These are phyloP conservation scores for Fusarium humuli DNA, from an alignment of 2,329 filamentous ascomycete genomes.

Conservation along the genomic window DNA sequence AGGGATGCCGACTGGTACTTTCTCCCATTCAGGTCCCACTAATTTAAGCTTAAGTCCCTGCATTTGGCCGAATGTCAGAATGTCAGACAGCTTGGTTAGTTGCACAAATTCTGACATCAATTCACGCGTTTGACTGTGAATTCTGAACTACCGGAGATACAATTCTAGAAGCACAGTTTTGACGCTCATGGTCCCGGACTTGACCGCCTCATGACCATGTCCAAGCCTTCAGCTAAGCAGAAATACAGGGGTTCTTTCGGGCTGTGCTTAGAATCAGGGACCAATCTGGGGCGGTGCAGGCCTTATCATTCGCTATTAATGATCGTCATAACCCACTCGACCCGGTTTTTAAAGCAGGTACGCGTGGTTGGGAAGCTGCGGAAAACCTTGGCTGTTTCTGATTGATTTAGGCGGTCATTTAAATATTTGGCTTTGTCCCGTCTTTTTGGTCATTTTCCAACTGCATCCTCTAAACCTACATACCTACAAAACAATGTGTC, in stretches of 20 bases:
- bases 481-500: slow-evolving; percentile 13
- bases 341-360: slow-evolving; percentile 8
- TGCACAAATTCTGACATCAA: neutral
- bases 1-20: neutral
- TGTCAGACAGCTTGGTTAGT: rapidly evolving
- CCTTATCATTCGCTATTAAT: neutral
- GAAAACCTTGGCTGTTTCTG: neutral
- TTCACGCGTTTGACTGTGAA: rapidly evolving
- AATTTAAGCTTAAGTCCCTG: neutral
- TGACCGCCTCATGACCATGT: neutral
- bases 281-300: slow-evolving; percentile 16
- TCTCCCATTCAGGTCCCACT: neutral
- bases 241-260: slow-evolving; percentile 1
- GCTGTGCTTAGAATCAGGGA: slow-evolving; percentile 17
- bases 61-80: neutral
- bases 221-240: neutral
- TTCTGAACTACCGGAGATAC: neutral
- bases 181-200: neutral
- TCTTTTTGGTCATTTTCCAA: neutral
- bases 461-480: neutral
- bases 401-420: neutral
- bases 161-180: rapidly evolving
- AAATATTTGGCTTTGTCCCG: neutral
- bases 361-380: slow-evolving; percentile 8
- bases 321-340: slow-evolving; percentile 16